Evolutionary conservation across 2,329 filamentous ascomycete genomes (phyloP), one percentile per base, ranked within the genome.

Genomic region (Endoconidiophora polonica): DNA sequence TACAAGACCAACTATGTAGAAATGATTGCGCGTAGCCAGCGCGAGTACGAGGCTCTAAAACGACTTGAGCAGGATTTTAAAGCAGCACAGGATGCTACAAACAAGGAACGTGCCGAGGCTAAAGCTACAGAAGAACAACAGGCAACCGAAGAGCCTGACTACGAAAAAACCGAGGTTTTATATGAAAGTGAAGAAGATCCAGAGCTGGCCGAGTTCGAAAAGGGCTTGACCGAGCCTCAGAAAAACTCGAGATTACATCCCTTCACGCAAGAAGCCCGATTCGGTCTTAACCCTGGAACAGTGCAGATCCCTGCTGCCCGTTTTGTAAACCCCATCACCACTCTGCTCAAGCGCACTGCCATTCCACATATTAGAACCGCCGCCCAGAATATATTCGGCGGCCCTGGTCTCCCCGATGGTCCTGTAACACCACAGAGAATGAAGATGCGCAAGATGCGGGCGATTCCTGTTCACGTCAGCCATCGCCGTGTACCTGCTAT

Each of bases 311-410:
- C 90, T 0, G 74, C 76, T 55, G 67, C 71, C n/a, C 69, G 75
- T 2, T 72, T 95, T 39, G 72, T 83, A 6, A 67, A 73, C 3
- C 87, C 87, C 0, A 79, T 94, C 16, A 71, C 76, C 2, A 65
- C 74, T 3, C 69, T 94, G 2, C 69, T 96, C 2, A 70, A 71
- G 12, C 69, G 80, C 50, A 76, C 78, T 49, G 76, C 86, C 52
- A 76, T 79, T 41, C 82, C 79, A 51, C 91, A 98, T 60, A 69
- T 96, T 29, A 71, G 72, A 33, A 73, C 81, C 51, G 73, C 82
- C 1, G 84, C 88, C 0, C 77, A 85, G 56, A 74, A 71, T 41
- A 71, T 77, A 1, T 90, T 94, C 60, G 90, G 88, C 41, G 90
- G 90, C 0, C 65, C 65, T 3, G 77, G 79, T 0, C 68, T 96